These are phyloP conservation scores for Podospora australis DNA, from an alignment of 495 filamentous ascomycete species.

Conservation along the genomic window DNA sequence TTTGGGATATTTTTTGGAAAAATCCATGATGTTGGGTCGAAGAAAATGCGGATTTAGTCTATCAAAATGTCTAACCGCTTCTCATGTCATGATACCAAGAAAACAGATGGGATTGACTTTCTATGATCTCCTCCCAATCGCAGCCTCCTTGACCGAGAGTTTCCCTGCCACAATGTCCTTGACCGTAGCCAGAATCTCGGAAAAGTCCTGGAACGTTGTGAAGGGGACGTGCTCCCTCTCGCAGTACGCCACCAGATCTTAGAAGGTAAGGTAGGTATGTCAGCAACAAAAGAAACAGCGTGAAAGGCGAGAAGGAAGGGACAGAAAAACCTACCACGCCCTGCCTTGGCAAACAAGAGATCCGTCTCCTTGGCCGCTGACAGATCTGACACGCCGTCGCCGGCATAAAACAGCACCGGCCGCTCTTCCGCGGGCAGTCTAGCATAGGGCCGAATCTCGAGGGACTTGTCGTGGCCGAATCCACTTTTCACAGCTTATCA, in stretches of 20 bases:
- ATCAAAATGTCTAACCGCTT: conserved; percentile 1
- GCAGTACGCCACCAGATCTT: conserved; percentile 79
- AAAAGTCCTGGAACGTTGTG: conserved; percentile 74
- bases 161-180: conserved; percentile 65
- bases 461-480: conserved; percentile 90
- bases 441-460: conserved; percentile 81
- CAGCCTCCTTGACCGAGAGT: conserved; percentile 39
- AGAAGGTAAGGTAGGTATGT: conserved; percentile 52
- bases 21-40: neutral
- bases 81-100: neutral
- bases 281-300: no score
- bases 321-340: conserved; percentile 55
- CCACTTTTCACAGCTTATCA: conserved; percentile 48
- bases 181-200: conserved; percentile 62
- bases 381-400: conserved; percentile 84
- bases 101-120: neutral
- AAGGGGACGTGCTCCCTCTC: conserved; percentile 72
- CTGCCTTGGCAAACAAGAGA: conserved; percentile 84
- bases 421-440: conserved; percentile 55
- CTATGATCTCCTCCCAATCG: conserved; percentile 27
- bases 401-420: conserved; percentile 80
- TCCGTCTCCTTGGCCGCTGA: conserved; percentile 85
- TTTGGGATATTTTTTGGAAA: neutral
- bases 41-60: neutral
- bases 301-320: neutral